Conservation (phyloP, 495 filamentous ascomycete species). For the Podospora tetraspora region DNA sequence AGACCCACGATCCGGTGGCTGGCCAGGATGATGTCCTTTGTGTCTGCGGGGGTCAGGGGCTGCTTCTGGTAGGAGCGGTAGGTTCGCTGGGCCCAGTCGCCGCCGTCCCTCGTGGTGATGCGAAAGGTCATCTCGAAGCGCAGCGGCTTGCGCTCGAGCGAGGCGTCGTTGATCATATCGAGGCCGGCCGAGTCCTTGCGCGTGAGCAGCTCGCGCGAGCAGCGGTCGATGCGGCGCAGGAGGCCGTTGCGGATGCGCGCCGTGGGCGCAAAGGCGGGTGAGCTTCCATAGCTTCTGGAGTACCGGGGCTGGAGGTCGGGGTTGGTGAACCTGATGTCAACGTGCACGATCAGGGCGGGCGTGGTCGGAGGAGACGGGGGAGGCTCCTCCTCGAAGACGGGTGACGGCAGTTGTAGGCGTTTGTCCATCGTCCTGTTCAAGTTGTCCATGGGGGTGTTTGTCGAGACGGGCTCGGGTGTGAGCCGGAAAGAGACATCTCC, state of each 20-base stretch:
- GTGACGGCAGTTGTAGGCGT: constrained; percentile 20
- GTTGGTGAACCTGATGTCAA: constrained; percentile 42
- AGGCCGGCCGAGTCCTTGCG: constrained; percentile 43
- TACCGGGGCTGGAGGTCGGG: constrained; percentile 36
- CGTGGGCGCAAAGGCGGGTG: constrained; percentile 34
- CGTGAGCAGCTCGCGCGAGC: constrained; percentile 43
- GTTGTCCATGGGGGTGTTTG: neutral
- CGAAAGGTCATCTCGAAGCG: constrained; percentile 42
- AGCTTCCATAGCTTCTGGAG: constrained; percentile 38
- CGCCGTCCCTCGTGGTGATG: constrained; percentile 33
- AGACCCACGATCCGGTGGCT: constrained; percentile 42
- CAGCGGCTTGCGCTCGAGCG: constrained; percentile 35
- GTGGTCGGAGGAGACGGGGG: constrained; percentile 1
- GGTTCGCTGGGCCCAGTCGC: constrained; percentile 41
- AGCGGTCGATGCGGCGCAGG: constrained; percentile 43
- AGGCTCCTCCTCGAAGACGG: constrained; percentile 26
- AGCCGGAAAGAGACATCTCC: constrained; percentile 26
- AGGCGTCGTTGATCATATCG: constrained; percentile 32
- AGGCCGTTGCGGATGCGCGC: constrained; percentile 39
- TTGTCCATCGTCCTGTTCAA: constrained; percentile 21
- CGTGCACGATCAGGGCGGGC: constrained; percentile 33
- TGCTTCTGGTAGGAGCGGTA: constrained; percentile 44
- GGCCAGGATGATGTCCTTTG: constrained; percentile 40
- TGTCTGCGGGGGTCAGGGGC: constrained; percentile 32
- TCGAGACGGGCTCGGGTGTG: constrained; percentile 10